phyloP scores from a whole-genome alignment of 2,329 filamentous ascomycete genomes.

The Metarhizium robertsii region DNA sequence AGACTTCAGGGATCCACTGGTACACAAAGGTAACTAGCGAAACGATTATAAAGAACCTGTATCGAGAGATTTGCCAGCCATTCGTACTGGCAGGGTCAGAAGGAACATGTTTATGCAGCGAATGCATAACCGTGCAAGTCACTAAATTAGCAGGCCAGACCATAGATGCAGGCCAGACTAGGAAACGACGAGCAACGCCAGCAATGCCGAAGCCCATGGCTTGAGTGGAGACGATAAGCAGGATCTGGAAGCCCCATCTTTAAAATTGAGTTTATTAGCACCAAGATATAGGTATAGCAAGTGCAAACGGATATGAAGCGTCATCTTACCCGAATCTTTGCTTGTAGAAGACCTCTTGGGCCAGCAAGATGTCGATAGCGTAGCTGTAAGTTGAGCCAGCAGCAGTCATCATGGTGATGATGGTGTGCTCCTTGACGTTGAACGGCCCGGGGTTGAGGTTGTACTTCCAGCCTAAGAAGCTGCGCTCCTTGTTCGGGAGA shows the following conservation, averaged over 20 bases:
- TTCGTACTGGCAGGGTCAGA: conserved; percentile 15
- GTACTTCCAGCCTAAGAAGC: conserved; percentile 18
- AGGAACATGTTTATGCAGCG: conserved; percentile 47
- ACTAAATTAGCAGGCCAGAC: conserved; percentile 52
- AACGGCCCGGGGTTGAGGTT: conserved; percentile 28
- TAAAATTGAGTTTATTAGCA: not conserved
- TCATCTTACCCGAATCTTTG: conserved; percentile 31
- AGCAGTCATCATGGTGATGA: conserved; percentile 33
- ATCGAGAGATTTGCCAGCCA: conserved; percentile 35
- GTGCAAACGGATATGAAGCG: not conserved
- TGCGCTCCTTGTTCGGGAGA: conserved; percentile 18
- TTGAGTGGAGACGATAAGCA: conserved; percentile 49
- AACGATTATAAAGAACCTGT: conserved; percentile 44
- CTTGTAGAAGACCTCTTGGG: conserved; percentile 34
- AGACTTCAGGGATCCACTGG: conserved; percentile 47
- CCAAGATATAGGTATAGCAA: not conserved
- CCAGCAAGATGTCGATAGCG: conserved; percentile 28
- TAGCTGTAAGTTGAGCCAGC: conserved; percentile 21
- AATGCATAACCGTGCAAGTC: conserved; percentile 51
- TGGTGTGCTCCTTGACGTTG: conserved; percentile 36
- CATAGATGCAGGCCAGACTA: conserved; percentile 51
- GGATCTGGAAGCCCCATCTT: conserved; percentile 43
- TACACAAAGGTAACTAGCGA: conserved; percentile 40
- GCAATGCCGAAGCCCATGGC: conserved; percentile 54
- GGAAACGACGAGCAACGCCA: conserved; percentile 45